Conservation (phyloP, 305 asterid species). For the Solanum aculeatissimum region DNA sequence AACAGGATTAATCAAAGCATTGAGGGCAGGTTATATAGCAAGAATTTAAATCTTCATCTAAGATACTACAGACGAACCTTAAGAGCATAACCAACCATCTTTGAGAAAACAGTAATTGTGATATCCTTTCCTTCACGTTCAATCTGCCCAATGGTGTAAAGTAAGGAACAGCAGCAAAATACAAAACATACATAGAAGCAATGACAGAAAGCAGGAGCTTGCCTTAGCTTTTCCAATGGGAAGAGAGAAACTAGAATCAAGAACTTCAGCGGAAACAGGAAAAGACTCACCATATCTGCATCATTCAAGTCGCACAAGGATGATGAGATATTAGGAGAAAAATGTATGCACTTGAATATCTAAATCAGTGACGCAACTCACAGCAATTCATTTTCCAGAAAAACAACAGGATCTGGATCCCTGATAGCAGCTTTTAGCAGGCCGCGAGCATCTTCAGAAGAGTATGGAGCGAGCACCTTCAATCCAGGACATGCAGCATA, state of each 20-base stretch:
- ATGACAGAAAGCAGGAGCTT: conserved; percentile 1
- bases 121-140: conserved; percentile 85
- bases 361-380: conserved; percentile 12
- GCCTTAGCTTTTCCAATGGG: conserved; percentile 98
- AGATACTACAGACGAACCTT: conserved; percentile 39
- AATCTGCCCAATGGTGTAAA: conserved; percentile 30
- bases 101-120: conserved; percentile 72
- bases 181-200: neutral
- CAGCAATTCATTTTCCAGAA: conserved; percentile 93
- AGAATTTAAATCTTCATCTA: neutral
- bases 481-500: conserved; percentile 75
- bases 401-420: conserved; percentile 97
- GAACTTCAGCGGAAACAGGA: conserved; percentile 74
- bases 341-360: neutral
- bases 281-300: conserved; percentile 86
- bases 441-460: conserved; percentile 96
- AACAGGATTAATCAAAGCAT: neutral
- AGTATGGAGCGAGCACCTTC: conserved; percentile 78
- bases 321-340: neutral
- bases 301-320: neutral
- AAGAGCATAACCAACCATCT: conserved; percentile 92
- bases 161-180: neutral
- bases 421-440: conserved; percentile 94
- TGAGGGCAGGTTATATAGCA: neutral
- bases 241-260: conserved; percentile 79